phyloP scores from a whole-genome alignment of 768 basidiomycete genomes.

The Amanita rubescens region DNA sequence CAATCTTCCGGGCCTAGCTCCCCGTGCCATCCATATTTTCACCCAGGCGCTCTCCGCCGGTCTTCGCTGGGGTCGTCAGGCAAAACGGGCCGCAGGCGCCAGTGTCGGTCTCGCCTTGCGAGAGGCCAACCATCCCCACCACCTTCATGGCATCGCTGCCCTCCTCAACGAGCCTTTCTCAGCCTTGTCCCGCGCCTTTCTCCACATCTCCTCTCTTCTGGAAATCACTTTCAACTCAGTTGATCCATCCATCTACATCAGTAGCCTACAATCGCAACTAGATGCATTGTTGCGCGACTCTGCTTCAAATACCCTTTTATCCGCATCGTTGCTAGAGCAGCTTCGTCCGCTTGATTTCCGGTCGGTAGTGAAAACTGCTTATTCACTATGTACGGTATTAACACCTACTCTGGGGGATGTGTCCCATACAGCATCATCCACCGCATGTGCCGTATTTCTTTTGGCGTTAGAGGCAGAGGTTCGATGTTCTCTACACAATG shows the following conservation, averaged over 20 bases:
- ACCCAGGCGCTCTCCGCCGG: constrained; percentile 55
- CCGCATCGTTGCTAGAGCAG: constrained; percentile 28
- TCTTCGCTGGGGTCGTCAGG: constrained; percentile 70
- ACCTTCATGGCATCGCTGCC: constrained; percentile 61
- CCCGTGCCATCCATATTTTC: constrained; percentile 64
- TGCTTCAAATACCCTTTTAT: constrained; percentile 24
- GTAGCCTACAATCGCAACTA: constrained; percentile 48
- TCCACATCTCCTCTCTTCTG: constrained; percentile 43
- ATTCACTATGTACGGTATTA: constrained; percentile 37
- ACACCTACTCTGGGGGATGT: constrained; percentile 27
- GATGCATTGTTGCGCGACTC: constrained; percentile 27
- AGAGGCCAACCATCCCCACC: constrained; percentile 61
- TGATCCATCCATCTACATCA: constrained; percentile 56
- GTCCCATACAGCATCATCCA: constrained; percentile 31
- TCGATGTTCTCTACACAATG: constrained; percentile 41
- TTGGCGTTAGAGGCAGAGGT: constrained; percentile 65
- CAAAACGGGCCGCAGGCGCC: constrained; percentile 62
- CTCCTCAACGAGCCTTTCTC: constrained; percentile 47
- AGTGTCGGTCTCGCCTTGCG: constrained; percentile 65
- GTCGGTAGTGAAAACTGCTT: constrained; percentile 36
- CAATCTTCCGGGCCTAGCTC: constrained; percentile 49
- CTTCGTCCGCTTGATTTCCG: constrained; percentile 34
- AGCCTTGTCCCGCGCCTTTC: constrained; percentile 49
- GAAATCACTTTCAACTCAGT: constrained; percentile 43
- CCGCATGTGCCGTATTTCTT: constrained; percentile 65